Conservation (phyloP, 805 yeast species). For the Hanseniaspora guilliermondii region DNA sequence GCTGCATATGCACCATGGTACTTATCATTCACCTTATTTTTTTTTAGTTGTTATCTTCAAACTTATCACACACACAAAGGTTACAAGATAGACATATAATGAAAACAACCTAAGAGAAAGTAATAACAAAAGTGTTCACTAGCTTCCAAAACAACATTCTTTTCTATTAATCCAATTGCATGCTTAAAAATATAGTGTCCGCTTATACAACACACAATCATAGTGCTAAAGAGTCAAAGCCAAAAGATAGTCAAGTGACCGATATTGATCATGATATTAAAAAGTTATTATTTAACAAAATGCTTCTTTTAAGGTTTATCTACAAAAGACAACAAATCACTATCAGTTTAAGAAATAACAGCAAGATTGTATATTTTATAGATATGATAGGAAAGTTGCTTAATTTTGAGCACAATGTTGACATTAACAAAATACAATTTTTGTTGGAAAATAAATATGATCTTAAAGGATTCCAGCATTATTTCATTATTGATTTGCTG, state of each 20-base stretch:
- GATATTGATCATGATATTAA: neutral
- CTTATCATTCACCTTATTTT: too few relatives aligned
- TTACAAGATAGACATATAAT: too few relatives aligned
- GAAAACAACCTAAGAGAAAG: too few relatives aligned
- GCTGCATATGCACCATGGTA: too few relatives aligned
- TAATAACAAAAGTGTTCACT: too few relatives aligned
- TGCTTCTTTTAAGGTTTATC: neutral
- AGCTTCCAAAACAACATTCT: neutral
- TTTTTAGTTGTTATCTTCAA: too few relatives aligned
- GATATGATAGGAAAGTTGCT: constrained; percentile 1
- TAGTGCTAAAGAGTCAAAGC: neutral
- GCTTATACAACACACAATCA: neutral
- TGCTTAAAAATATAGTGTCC: neutral
- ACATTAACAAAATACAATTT: neutral
- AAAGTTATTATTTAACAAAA: neutral
- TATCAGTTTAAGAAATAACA: neutral
- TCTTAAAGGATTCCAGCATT: neutral
- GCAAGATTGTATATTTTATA: constrained; percentile 4
- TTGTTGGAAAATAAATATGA: neutral
- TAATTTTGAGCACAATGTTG: constrained; percentile 1
- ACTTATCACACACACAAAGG: too few relatives aligned
- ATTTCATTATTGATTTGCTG: neutral
- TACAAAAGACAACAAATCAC: neutral
- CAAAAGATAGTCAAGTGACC: neutral
- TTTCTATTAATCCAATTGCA: neutral